Evolutionary conservation across 768 basidiomycete species (phyloP), one percentile per base, ranked within the genome.

Genomic region (Amanita subjunquillea): DNA sequence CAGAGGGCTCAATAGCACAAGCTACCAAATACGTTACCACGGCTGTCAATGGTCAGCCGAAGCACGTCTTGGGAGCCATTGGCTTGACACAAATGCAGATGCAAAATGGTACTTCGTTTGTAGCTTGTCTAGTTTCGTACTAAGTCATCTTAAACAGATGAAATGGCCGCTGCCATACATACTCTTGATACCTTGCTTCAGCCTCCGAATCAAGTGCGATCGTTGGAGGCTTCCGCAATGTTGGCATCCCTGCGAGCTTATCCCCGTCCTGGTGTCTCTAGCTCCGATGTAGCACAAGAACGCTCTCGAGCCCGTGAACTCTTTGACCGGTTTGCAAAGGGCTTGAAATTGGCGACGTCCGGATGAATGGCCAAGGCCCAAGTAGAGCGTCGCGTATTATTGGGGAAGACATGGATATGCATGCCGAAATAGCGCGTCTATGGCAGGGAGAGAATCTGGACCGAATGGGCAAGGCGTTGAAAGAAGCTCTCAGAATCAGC

Each of bases 81-180:
- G 93, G 91, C 2, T 72, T 88, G 55, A 91, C 91, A 0, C 91
- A 93, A 59, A 80, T 90, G 72, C 90, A 92, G 58, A 77, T 96
- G 67, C 78, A 82, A 45, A 85, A 82, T 44, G 86, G 93, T 92
- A 45, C 60, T 52, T 32, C 34, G 41, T 42, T 23, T 27, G 17
- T 27, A 39, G 5, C 51, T 53, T 39, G 34, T 40, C n/a, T 10
- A 2, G 10, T 30, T 20, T 13, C n/a, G 43, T 17, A 25, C 36
- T 38, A 50, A 50, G 23, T 37, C 29, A 47, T 30, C 52, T 7
- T 9, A n/a, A 49, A 13, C 57, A 91, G 90, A 87, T 57, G 89
- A 94, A 63, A 78, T 81, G 60, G 79, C 88, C 2, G 87, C 84
- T 29, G 91, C 92, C 10, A 88, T 92, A 43, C 87, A 91, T 61